A percentile compares a stretch with the other conserved stretches of the same genome.
phyloP scores from a whole-genome alignment of 495 filamentous ascomycete genomes.

The Penicillium flavigenum region DNA sequence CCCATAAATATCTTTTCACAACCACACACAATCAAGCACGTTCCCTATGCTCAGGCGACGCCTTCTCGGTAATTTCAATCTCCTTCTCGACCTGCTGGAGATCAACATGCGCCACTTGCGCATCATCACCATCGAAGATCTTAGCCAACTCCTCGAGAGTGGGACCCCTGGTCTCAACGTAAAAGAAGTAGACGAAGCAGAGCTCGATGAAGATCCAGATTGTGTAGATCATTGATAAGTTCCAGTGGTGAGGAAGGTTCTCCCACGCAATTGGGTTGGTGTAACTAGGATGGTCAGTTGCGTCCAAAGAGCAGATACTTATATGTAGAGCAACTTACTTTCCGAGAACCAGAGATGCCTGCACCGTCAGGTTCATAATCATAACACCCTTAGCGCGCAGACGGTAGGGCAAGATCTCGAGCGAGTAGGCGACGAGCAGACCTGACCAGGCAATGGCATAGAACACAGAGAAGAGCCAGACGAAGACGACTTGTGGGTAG shows the following conservation, averaged over 20 bases:
- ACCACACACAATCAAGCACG: conserved; percentile 4
- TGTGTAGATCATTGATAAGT: conserved; percentile 59
- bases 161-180: conserved; percentile 61
- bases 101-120: conserved; percentile 37
- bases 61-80: conserved; percentile 8
- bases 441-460: conserved; percentile 61
- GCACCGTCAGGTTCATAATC: conserved; percentile 59
- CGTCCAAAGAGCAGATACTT: neutral
- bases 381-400: conserved; percentile 68
- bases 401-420: conserved; percentile 64
- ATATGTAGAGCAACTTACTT: conserved; percentile 37
- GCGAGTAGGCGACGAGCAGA: conserved; percentile 58
- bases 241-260: conserved; percentile 51
- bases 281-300: conserved; percentile 14
- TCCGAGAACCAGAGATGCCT: conserved; percentile 54
- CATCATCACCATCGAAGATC: conserved; percentile 59
- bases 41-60: neutral
- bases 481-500: conserved; percentile 57
- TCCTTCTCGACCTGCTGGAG: conserved; percentile 22
- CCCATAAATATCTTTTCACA: neutral
- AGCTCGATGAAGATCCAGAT: conserved; percentile 59
- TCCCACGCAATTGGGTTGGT: conserved; percentile 57
- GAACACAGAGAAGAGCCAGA: conserved; percentile 56
- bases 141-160: conserved; percentile 64
- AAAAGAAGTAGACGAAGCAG: conserved; percentile 61